Evolutionary conservation across 345 rosid genomes (phyloP), one percentile per base, ranked within the genome.

Genomic region (Lepidium didymum): DNA sequence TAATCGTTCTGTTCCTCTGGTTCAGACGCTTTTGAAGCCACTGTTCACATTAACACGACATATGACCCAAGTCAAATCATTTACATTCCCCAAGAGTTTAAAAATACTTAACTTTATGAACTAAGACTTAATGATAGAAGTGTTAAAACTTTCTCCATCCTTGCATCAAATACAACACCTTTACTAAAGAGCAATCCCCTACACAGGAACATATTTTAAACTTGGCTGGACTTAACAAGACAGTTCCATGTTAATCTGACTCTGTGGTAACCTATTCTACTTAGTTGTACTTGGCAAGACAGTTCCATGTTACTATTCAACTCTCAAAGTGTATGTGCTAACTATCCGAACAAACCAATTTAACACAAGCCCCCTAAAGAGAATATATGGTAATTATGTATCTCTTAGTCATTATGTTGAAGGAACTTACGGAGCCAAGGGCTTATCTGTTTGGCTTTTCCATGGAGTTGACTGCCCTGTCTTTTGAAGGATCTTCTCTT

Each of bases 401-500:
- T 25, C 62, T 38, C 56, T 44, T 4, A 15, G 33, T 44, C 3
- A 19, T 38, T 6, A 27, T 19, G 56, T 31, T 10, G 11, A 41
- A 15, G 44, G 44, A 70, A 57, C 72, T 43, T 70, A 91, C 97
- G 88, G 69, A 79, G 83, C 77, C 87, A 67, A 16, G 82, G 47
- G 61, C 59, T 66, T 10, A 75, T 82, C 62, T 80, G 87, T 76
- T 86, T 94, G 83, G 85, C 85, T 72, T 95, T 87, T 68, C 96
- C 96, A 61, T 56, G 73, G 67, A 61, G 75, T 57, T 79, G 86
- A 70, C 88, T 83, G 38, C 77, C 77, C 63, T 86, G 95, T 57
- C 95, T 84, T 69, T 86, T 94, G 74, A 86, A 81, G 10, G 96
- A 84, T 73, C 96, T 85, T 79, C 79, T 83, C 78, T 89, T 89